These are phyloP conservation scores for Nidularia sp. DNA, from an alignment of 768 basidiomycete genomes.

Conservation along the genomic window DNA sequence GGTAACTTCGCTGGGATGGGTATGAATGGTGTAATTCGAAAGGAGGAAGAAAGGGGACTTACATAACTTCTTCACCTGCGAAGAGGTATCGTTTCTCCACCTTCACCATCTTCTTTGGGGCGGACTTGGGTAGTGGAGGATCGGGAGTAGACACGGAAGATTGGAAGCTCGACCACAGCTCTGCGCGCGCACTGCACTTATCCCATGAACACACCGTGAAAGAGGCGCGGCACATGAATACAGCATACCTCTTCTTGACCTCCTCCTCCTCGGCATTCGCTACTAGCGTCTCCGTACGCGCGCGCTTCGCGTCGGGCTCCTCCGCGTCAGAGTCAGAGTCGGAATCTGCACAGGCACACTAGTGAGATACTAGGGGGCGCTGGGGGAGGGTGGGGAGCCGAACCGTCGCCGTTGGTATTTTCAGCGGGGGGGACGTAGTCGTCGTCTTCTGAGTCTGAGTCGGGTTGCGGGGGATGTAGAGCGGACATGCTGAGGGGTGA, in stretches of 20 bases:
- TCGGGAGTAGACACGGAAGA: conserved; percentile 44
- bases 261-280: conserved; percentile 27
- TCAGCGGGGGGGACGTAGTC: conserved; percentile 60
- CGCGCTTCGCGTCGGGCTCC: conserved; percentile 25
- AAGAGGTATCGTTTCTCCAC: conserved; percentile 69
- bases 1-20: conserved; percentile 53
- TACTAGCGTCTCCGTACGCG: conserved; percentile 19
- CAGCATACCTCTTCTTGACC: conserved; percentile 40
- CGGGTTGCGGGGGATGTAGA: neutral
- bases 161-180: conserved; percentile 68
- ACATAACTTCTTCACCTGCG: conserved; percentile 76
- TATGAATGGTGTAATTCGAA: conserved; percentile 4
- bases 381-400: neutral
- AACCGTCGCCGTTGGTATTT: conserved; percentile 15
- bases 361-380: neutral
- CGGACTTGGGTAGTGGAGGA: neutral
- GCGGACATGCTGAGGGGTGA: too few relatives aligned
- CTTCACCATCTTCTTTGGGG: conserved; percentile 45
- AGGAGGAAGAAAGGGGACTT: conserved; percentile 18
- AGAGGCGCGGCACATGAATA: neutral
- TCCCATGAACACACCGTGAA: neutral
- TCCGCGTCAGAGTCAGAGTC: conserved; percentile 25
- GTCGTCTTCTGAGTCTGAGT: conserved; percentile 63
- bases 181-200: conserved; percentile 48
- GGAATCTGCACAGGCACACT: conserved; percentile 25